Evolutionary conservation across 129 eudicot genomes (phyloP).

Genomic region (Artemisia annua): DNA sequence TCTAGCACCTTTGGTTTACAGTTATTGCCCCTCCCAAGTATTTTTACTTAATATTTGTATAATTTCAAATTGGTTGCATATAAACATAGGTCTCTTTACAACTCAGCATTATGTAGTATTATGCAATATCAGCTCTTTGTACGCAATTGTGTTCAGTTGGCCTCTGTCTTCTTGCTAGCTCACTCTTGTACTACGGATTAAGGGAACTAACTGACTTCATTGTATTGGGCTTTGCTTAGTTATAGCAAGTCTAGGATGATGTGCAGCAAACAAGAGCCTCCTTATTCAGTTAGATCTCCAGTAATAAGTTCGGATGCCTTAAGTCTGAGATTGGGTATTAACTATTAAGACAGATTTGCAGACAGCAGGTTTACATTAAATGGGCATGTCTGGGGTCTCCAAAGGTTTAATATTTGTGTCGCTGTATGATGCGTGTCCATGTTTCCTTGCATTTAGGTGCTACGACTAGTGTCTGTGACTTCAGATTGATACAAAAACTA

Average conservation of each 20-base stretch:
- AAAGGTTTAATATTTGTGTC: too few species aligned
- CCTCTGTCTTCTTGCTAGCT: conserved; percentile 8
- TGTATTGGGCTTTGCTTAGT: neutral
- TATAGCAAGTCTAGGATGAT: neutral
- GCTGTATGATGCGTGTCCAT: too few species aligned
- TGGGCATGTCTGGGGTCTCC: too few species aligned
- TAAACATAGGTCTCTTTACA: neutral
- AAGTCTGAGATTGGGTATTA: neutral
- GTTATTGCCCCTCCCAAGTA: conserved; percentile 1
- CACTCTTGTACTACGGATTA: neutral
- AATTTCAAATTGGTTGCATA: conserved; percentile 2
- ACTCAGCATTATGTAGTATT: conserved; percentile 6
- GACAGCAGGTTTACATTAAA: too few species aligned
- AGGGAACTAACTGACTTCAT: neutral
- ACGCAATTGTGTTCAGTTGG: neutral
- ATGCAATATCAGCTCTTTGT: neutral
- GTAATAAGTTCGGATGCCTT: too few species aligned
- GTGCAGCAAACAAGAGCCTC: too few species aligned
- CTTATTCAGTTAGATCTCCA: too few species aligned
- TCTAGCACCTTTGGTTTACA: conserved; percentile 7
- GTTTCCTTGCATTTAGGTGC: too few species aligned
- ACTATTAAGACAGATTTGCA: neutral
- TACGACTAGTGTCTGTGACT: too few species aligned
- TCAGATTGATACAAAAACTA: too few species aligned
- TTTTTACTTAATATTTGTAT: conserved; percentile 2